These are phyloP conservation scores for Hymenoscyphus fraxineus DNA, from an alignment of 2,329 filamentous ascomycete genomes.

Conservation along the genomic window DNA sequence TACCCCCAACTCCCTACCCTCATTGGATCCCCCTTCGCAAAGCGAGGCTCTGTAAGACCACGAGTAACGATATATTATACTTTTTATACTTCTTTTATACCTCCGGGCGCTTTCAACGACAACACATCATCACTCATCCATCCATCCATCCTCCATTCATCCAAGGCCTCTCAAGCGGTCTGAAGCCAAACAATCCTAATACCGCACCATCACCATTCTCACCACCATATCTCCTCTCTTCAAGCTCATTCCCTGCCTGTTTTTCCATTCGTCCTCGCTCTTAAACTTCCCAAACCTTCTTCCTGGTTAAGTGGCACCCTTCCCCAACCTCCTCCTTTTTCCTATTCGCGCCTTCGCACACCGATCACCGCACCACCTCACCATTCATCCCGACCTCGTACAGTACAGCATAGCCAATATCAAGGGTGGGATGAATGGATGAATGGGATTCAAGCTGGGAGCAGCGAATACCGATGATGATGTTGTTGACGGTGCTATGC, in stretches of 20 bases:
- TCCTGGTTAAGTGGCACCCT: not conserved
- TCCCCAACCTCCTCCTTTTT: not conserved
- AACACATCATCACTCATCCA: not conserved
- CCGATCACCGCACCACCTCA: not conserved
- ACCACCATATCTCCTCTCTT: too few relatives aligned
- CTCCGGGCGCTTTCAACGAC: not conserved
- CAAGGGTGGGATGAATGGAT: too few relatives aligned
- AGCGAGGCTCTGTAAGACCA: not conserved
- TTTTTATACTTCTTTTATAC: not conserved
- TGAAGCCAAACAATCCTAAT: not conserved
- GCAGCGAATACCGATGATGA: too few relatives aligned
- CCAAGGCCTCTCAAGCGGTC: not conserved
- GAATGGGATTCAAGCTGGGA: too few relatives aligned
- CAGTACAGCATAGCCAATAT: not conserved
- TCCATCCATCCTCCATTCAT: not conserved
- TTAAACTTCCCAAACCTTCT: too few relatives aligned
- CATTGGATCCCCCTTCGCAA: not conserved
- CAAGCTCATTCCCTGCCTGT: too few relatives aligned
- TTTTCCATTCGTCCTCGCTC: too few relatives aligned
- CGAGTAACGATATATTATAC: not conserved
- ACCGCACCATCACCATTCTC: too few relatives aligned
- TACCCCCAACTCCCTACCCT: not conserved
- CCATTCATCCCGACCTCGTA: not conserved
- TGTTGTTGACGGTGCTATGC: too few relatives aligned
- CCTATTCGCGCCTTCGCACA: not conserved